phyloP scores from a whole-genome alignment of 768 basidiomycete genomes.

The Fomitopsis pulvina region DNA sequence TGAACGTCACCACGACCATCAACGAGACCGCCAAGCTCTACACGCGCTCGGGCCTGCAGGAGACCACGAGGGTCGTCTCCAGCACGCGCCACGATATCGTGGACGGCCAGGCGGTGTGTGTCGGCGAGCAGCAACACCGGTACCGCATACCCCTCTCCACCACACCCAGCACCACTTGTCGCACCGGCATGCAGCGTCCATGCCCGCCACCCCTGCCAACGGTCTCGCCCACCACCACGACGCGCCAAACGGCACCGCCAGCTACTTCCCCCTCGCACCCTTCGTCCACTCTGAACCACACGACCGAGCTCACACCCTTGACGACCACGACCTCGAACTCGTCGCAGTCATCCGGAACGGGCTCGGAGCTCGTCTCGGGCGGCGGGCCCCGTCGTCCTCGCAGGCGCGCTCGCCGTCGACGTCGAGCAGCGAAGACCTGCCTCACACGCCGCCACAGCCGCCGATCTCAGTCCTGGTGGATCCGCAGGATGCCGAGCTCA shows the following conservation, averaged over 20 bases:
- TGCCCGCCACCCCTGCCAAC: slow-evolving; percentile 10
- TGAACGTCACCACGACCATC: slow-evolving; percentile 58
- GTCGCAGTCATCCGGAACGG: slow-evolving; percentile 10
- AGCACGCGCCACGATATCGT: slow-evolving; percentile 63
- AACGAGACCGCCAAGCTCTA: slow-evolving; percentile 68
- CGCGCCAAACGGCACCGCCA: background rate
- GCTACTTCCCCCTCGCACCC: slow-evolving; percentile 7
- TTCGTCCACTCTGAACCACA: slow-evolving; percentile 10
- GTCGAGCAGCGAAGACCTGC: slow-evolving; percentile 3
- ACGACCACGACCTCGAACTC: slow-evolving; percentile 21
- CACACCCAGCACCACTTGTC: background rate
- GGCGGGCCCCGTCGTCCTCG: background rate
- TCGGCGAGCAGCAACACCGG: slow-evolving; percentile 24
- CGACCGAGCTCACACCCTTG: slow-evolving; percentile 19
- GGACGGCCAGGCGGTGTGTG: slow-evolving; percentile 41
- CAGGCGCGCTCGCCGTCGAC: background rate
- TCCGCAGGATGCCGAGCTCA: slow-evolving; percentile 2
- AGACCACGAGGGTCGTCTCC: slow-evolving; percentile 54
- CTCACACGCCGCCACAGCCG: slow-evolving; percentile 9
- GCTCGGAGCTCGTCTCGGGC: background rate
- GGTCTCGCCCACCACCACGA: slow-evolving; percentile 1
- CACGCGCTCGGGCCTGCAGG: slow-evolving; percentile 47
- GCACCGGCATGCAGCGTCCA: slow-evolving; percentile 3
- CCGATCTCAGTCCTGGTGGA: background rate
- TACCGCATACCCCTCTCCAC: slow-evolving; percentile 18